Conservation (phyloP, 2,329 filamentous ascomycete genomes). For the Emmonsiellopsis sp. region DNA sequence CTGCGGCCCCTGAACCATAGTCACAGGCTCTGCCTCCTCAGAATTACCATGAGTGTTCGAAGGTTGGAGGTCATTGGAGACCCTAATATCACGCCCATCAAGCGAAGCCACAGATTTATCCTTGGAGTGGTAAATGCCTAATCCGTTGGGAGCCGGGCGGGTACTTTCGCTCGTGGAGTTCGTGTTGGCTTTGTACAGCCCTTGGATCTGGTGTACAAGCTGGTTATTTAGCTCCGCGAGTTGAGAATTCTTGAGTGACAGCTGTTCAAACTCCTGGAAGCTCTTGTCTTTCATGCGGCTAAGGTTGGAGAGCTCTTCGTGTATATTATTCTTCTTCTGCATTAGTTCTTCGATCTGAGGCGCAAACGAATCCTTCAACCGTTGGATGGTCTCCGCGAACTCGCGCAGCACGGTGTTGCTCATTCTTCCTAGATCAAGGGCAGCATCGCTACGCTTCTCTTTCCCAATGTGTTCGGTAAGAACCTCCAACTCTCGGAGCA, state of each 20-base stretch:
- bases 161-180: slow-evolving; percentile 30
- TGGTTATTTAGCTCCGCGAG: slow-evolving; percentile 93
- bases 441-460: slow-evolving; percentile 72
- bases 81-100: slow-evolving; percentile 35
- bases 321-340: slow-evolving; percentile 71
- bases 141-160: slow-evolving; percentile 36
- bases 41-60: slow-evolving; percentile 48
- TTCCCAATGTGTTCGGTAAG: slow-evolving; percentile 80
- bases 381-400: slow-evolving; percentile 53
- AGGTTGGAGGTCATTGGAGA: slow-evolving; percentile 45
- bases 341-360: slow-evolving; percentile 77
- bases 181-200: slow-evolving; percentile 75
- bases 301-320: slow-evolving; percentile 76
- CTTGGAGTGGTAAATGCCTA: slow-evolving; percentile 55
- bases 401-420: slow-evolving; percentile 55
- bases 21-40: slow-evolving; percentile 56
- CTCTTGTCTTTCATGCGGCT: slow-evolving; percentile 84
- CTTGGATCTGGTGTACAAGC: slow-evolving; percentile 87
- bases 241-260: slow-evolving; percentile 90
- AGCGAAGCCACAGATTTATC: slow-evolving; percentile 40
- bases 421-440: slow-evolving; percentile 67
- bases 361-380: slow-evolving; percentile 70
- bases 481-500: slow-evolving; percentile 83
- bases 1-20: slow-evolving; percentile 65
- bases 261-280: slow-evolving; percentile 87